Evolutionary conservation across 2,329 filamentous ascomycete species (phyloP), one percentile per base, ranked within the genome.

Genomic region (Cladosporium colombiae): DNA sequence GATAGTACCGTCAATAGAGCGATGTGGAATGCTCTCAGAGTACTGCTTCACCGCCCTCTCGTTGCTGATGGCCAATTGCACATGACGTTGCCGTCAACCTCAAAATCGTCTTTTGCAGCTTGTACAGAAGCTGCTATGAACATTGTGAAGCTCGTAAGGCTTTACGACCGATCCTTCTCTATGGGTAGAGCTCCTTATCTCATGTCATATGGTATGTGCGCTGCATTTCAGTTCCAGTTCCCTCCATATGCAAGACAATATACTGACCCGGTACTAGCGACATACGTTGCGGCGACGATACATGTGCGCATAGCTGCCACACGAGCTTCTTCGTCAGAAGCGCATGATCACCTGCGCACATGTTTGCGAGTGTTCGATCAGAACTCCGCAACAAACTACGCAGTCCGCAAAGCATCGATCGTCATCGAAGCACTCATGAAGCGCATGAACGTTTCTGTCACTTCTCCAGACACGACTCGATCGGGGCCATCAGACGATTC

Each of bases 41-140:
- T 87, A 6, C 79, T 86, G 0, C 76, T 86, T 0, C 83, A 86
- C 67, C 82, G 82, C 7, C 84, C 83, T 0, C 85, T 86, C 29
- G 79, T 86, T 3, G 78, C 80, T 3, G 81, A 83, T 23, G 81
- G 81, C 0, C 81, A 85, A 66, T 76, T 84, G 0, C 80, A 82
- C 66, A 79, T 73, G 40, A 80, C 56, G 27, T 66, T 66, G n/a
- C 68, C 80, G 0, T 78, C 78, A 0, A 78, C 80, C 1, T 78
- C 82, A 0, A 75, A 80, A 2, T 78, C 80, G 49, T 82, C 82
- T 25, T 1, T 82, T 67, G 74, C 77, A 59, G 78, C 76, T 40
- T 86, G 84, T 65, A 79, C 81, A 0, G 75, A 76, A 0, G 83
- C 83, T 0, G 83, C 83, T 0, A 74, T 76, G 11, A 76, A 77